Evolutionary conservation across 805 yeast genomes (phyloP).

Genomic region (Suhomyces sp.): DNA sequence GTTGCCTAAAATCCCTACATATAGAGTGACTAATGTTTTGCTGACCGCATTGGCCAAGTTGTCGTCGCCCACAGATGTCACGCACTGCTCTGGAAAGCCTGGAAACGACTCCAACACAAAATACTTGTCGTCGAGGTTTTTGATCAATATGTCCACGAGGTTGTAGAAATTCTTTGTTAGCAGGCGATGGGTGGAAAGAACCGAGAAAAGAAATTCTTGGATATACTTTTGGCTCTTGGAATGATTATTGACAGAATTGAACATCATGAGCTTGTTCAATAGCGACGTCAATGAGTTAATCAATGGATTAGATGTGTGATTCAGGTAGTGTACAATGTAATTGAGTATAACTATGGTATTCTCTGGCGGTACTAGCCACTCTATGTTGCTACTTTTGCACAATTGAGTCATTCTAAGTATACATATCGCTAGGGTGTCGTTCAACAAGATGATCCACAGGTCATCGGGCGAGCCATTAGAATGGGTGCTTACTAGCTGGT

Average conservation of each 20-base stretch:
- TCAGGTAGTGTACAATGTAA: slow-evolving; percentile 66
- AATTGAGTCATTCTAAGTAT: slow-evolving; percentile 51
- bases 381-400: slow-evolving; percentile 10
- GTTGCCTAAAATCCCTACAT: slow-evolving; percentile 11
- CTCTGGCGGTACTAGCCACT: slow-evolving; percentile 11
- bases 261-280: slow-evolving; percentile 49
- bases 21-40: slow-evolving; percentile 46
- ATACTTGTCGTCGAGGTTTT: slow-evolving; percentile 38
- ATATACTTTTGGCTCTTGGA: not conserved
- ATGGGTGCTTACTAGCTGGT: not conserved
- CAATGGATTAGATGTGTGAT: slow-evolving; percentile 66
- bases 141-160: slow-evolving; percentile 54
- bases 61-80: slow-evolving; percentile 51
- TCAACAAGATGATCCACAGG: slow-evolving; percentile 11
- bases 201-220: not conserved
- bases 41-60: slow-evolving; percentile 67
- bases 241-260: slow-evolving; percentile 24
- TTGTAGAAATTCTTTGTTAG: slow-evolving; percentile 56
- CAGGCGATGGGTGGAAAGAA: not conserved
- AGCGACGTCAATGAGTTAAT: slow-evolving; percentile 66
- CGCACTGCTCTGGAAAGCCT: slow-evolving; percentile 44
- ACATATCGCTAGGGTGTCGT: slow-evolving; percentile 66
- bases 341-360: slow-evolving; percentile 38
- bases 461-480: slow-evolving; percentile 8
- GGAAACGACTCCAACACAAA: slow-evolving; percentile 46